Percentiles rank a stretch among this genome's conserved stretches.
Conservation (phyloP, 306 rosid genomes). For the Ziziphus jujuba region DNA sequence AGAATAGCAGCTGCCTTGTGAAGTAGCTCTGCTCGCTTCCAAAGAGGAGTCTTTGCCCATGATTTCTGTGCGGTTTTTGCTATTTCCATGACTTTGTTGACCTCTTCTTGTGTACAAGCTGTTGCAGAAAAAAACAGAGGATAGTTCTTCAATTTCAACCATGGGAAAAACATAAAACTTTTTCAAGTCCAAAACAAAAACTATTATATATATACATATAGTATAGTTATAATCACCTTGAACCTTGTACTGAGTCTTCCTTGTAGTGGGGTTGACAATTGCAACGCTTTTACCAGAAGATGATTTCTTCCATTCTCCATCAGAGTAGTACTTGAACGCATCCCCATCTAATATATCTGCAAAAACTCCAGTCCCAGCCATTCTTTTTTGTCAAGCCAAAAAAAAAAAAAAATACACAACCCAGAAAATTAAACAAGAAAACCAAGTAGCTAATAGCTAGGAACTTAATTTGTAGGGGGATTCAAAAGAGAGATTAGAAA, state of each 20-base stretch:
- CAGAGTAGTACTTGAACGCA: constrained; percentile 73
- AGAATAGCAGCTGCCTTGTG: constrained; percentile 95
- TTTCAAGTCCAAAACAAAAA: background rate
- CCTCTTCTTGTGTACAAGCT: constrained; percentile 97
- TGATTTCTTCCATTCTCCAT: constrained; percentile 89
- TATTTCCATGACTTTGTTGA: constrained; percentile 77
- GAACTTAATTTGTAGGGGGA: background rate
- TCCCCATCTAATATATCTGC: constrained; percentile 82
- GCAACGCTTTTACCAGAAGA: constrained; percentile 76
- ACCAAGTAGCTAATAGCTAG: background rate
- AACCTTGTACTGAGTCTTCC: constrained; percentile 88
- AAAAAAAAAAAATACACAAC: constrained; percentile 15
- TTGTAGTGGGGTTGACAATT: constrained; percentile 81
- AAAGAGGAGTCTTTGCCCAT: constrained; percentile 98
- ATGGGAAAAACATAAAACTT: no score
- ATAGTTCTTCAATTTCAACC: background rate
- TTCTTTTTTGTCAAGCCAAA: constrained; percentile 1
- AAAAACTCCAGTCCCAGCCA: constrained; percentile 78
- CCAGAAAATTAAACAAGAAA: background rate
- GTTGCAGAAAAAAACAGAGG: constrained; percentile 20
- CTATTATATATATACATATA: background rate
- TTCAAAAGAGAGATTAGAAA: background rate
- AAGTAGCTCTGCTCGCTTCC: constrained; percentile 96
- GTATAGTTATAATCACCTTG: constrained; percentile 53
- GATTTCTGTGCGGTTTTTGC: constrained; percentile 83